A percentile compares a stretch with the other conserved stretches of the same genome.
Conservation (phyloP, 495 filamentous ascomycete genomes). For the Antarctomyces pellizariae region DNA sequence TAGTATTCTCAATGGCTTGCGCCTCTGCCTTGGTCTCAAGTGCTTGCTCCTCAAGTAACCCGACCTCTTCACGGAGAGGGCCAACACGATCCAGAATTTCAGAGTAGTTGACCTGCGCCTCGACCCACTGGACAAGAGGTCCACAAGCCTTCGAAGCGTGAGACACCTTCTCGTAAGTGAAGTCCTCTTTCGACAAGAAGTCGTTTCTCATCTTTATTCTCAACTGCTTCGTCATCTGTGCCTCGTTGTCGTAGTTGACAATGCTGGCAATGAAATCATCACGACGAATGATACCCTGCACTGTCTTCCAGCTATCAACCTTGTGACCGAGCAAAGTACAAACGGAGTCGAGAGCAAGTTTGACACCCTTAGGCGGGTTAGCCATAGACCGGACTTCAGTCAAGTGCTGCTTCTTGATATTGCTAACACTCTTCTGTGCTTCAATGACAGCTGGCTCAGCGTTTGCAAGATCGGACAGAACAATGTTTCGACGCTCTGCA, state of each 20-base stretch:
- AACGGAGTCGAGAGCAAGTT: constrained; percentile 81
- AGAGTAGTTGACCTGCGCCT: constrained; percentile 91
- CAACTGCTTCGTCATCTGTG: constrained; percentile 67
- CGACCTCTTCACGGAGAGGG: constrained; percentile 77
- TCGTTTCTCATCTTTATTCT: constrained; percentile 79
- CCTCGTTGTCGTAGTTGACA: constrained; percentile 90
- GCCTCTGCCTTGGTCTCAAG: constrained; percentile 87
- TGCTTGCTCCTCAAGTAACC: constrained; percentile 64
- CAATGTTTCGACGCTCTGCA: constrained; percentile 57
- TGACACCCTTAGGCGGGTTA: constrained; percentile 71
- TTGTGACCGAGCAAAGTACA: constrained; percentile 86
- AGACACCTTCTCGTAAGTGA: constrained; percentile 87
- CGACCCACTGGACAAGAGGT: constrained; percentile 90
- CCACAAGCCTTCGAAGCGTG: constrained; percentile 92
- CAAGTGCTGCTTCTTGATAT: constrained; percentile 90
- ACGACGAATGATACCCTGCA: constrained; percentile 63
- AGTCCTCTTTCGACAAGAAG: constrained; percentile 76
- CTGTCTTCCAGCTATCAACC: constrained; percentile 70
- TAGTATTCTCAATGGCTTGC: constrained; percentile 71
- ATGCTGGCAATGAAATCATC: constrained; percentile 98
- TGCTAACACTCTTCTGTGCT: constrained; percentile 85
- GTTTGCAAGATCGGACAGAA: constrained; percentile 65
- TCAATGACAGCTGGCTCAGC: constrained; percentile 86
- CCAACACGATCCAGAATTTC: constrained; percentile 91
- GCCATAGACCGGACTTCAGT: constrained; percentile 95